A percentile compares a stretch with the other conserved stretches of the same genome.
phyloP scores from a whole-genome alignment of 345 rosid genomes.

The Arabis hirsuta region DNA sequence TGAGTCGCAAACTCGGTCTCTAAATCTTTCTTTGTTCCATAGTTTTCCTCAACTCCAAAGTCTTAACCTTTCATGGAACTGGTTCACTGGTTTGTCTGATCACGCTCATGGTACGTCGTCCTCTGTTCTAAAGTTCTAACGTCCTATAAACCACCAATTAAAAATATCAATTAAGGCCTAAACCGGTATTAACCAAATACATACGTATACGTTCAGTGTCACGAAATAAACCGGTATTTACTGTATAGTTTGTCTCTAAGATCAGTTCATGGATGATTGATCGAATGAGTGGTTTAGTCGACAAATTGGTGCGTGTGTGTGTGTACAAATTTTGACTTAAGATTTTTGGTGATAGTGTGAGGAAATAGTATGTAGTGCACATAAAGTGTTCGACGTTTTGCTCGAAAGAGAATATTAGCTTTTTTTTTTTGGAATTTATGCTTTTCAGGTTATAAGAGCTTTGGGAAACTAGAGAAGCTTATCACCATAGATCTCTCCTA shows the following conservation, averaged over 20 bases:
- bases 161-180: not conserved
- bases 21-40: slow-evolving; percentile 30
- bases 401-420: not conserved
- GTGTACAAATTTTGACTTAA: not conserved
- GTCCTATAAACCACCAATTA: not conserved
- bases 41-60: slow-evolving; percentile 34
- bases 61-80: slow-evolving; percentile 33
- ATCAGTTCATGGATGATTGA: not conserved
- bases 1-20: slow-evolving; percentile 19
- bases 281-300: not conserved
- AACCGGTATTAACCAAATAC: slow-evolving; percentile 28
- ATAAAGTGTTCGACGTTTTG: slow-evolving; percentile 26
- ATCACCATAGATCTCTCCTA: slow-evolving; percentile 14
- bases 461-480: slow-evolving; percentile 22
- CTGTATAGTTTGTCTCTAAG: not conserved
- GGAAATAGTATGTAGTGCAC: slow-evolving; percentile 20
- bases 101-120: slow-evolving; percentile 20
- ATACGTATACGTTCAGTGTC: too few species aligned
- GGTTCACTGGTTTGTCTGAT: slow-evolving; percentile 30
- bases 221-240: not conserved
- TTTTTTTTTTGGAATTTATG: not conserved
- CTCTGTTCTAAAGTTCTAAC: not conserved
- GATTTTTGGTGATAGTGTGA: slow-evolving; percentile 10
- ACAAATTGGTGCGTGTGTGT: not conserved
- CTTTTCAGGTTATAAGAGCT: slow-evolving; percentile 29